These are phyloP conservation scores for Annulohypoxylon bovei DNA, from an alignment of 495 filamentous ascomycete genomes.

Conservation along the genomic window DNA sequence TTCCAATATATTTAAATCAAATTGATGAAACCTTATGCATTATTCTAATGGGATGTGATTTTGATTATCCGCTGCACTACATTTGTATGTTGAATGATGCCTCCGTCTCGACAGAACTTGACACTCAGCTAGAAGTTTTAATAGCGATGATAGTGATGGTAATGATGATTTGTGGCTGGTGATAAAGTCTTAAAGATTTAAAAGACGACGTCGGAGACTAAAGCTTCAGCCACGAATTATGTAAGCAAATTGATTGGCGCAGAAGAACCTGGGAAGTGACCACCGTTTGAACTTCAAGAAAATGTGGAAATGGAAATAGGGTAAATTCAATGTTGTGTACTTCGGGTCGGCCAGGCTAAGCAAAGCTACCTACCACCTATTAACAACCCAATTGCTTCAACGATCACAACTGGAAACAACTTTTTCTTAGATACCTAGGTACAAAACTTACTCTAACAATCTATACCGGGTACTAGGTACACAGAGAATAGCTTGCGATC, in stretches of 20 bases:
- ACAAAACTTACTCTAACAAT: neutral
- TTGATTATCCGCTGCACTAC: too few species aligned
- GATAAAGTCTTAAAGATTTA: neutral
- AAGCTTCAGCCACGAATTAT: slow-evolving; percentile 10
- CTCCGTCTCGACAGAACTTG: too few species aligned
- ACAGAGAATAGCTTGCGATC: neutral
- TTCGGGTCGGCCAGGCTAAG: slow-evolving; percentile 12
- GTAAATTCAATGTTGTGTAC: slow-evolving; percentile 24
- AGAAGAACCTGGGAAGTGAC: slow-evolving; percentile 29
- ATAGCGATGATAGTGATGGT: neutral
- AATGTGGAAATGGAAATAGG: slow-evolving; percentile 27
- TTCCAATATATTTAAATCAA: slow-evolving; percentile 13
- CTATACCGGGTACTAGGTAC: neutral
- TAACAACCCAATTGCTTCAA: slow-evolving; percentile 10
- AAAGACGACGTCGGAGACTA: neutral
- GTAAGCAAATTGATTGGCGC: slow-evolving; percentile 25
- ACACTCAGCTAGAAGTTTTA: too few species aligned
- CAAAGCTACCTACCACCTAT: neutral
- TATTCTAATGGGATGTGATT: too few species aligned
- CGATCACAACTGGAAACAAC: neutral
- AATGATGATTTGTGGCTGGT: slow-evolving; percentile 11
- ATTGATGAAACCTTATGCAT: neutral
- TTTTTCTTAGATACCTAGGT: neutral
- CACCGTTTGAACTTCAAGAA: slow-evolving; percentile 38
- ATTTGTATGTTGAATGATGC: neutral